Percentiles rank a stretch among this genome's conserved stretches.
These are phyloP conservation scores for Ogataea minuta DNA, from an alignment of 805 yeast species.

Conservation along the genomic window DNA sequence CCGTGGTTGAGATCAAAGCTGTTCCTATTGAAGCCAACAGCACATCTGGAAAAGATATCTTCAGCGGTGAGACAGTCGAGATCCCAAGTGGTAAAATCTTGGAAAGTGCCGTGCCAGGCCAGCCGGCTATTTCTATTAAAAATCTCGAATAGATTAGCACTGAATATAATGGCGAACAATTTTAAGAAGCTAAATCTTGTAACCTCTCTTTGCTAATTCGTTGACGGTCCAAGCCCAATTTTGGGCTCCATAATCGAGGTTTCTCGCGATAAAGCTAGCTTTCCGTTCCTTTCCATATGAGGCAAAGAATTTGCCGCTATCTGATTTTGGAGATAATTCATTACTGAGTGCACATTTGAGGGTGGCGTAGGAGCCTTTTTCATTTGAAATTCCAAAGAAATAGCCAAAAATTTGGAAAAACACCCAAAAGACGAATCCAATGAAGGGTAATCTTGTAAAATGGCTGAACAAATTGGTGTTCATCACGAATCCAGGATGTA, in stretches of 20 bases:
- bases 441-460: conserved; percentile 73
- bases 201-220: conserved; percentile 55
- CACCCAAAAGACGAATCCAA: conserved; percentile 75
- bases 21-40: conserved; percentile 65
- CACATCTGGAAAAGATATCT: conserved; percentile 57
- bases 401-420: conserved; percentile 66
- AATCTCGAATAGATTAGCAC: conserved; percentile 41
- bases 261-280: conserved; percentile 59
- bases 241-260: conserved; percentile 57
- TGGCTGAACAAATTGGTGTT: conserved; percentile 71
- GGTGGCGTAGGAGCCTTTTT: conserved; percentile 68
- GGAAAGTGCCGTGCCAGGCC: conserved; percentile 88
- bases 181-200: conserved; percentile 17
- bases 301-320: conserved; percentile 68
- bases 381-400: conserved; percentile 67
- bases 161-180: conserved; percentile 7
- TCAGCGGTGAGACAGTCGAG: conserved; percentile 68
- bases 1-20: conserved; percentile 56
- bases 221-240: conserved; percentile 81
- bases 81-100: conserved; percentile 66
- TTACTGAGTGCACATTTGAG: conserved; percentile 61
- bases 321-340: conserved; percentile 44
- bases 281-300: conserved; percentile 55
- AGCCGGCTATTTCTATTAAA: conserved; percentile 78
- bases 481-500: conserved; percentile 88